Base-by-base conservation (phyloP, 1,139 yeast species). In the Kodamaea arcana region DNA sequence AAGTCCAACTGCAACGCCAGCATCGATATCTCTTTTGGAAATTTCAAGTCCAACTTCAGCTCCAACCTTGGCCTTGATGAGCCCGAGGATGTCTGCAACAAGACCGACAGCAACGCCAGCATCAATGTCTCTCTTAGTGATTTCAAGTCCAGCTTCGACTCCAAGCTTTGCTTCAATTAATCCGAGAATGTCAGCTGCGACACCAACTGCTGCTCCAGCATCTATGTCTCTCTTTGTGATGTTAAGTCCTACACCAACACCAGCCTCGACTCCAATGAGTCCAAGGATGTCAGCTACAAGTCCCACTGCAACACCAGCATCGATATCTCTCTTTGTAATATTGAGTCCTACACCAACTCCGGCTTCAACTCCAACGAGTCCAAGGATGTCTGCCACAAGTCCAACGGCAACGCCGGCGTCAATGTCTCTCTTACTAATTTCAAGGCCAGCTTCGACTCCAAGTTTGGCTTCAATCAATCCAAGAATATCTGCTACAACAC, bases 161-260 rank as follows among this genome's bases (percentile, higher is more conserved):
- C 24, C 35, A 24, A 24, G 33, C 14, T 23, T 17, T 15, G 30
- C 32, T 13, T 30, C n/a, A 20, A 31, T 24, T 15, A 34, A 20
- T 8, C 33, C 37, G 20, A 34, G 27, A 20, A 34, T 25, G 15
- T 44, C 45, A 13, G 51, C 37, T 37, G 44, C 45, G 32, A 48
- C 50, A 30, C 47, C 56, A 26, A 48, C 54, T 27, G 48, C 43
- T 29, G 51, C 52, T 13, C 36, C 26, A 17, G 27, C 37, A 44
- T 37, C 35, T 48, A 53, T 11, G 38, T 48, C 41, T 58, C 59
- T 39, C 52, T 51, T 42, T 51, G 56, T 34, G 45, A 40, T 29
- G 24, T 32, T 41, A 25, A 38, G 40, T n/a, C 32, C 45, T 18
- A 37, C 43, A 31, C 40, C 48, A 32, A 31, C 39, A 15, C 41